Evolutionary conservation across 352 stramenopile genomes (phyloP), one percentile per base, ranked within the genome.

Genomic region (Peronospora destructor): DNA sequence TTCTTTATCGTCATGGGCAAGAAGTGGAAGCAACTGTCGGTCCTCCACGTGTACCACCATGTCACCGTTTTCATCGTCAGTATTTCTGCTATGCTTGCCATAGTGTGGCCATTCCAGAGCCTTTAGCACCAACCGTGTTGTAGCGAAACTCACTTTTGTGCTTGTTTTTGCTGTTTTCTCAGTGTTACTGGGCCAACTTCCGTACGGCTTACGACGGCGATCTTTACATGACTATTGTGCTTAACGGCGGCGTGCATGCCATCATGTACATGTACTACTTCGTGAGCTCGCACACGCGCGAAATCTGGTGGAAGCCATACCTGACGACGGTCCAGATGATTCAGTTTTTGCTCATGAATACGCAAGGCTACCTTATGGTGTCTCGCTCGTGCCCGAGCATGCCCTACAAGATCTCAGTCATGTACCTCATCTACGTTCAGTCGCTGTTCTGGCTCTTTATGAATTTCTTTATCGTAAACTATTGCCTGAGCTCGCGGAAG

Each of bases 191-290:
- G 91, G 66, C 97, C 28, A 95, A 95, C 62, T 77, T 90, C 23
- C 91, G 96, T 68, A 81, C 91, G 10, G 87, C 87, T 21, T 96
- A 97, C 52, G 93, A 98, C 61, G 91, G 91, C 52, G 94, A 98
- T 66, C 86, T 97, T 45, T 98, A 94, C 78, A 70, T 97, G 35
- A 97, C 92, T 30, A 95, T 98, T 59, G 64, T 97, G n/a, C 70
- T 98, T 16, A 98, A 98, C 59, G 87, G 87, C 47, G 95, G 95
- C 56, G 96, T 98, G 53, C 95, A 98, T 68, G 96, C 90, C 6
- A 92, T 98, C 63, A 98, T 98, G 94, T 98, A 98, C 84, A 97
- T 89, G 25, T 98, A 98, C 72, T 98, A 98, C 85, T 97, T 97
- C 48, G 93, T 98, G 40, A 95, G 84, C 72, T 92, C 96, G 70